Conservation (phyloP, 108 stramenopile genomes). For the Nannochloropsis salina region DNA sequence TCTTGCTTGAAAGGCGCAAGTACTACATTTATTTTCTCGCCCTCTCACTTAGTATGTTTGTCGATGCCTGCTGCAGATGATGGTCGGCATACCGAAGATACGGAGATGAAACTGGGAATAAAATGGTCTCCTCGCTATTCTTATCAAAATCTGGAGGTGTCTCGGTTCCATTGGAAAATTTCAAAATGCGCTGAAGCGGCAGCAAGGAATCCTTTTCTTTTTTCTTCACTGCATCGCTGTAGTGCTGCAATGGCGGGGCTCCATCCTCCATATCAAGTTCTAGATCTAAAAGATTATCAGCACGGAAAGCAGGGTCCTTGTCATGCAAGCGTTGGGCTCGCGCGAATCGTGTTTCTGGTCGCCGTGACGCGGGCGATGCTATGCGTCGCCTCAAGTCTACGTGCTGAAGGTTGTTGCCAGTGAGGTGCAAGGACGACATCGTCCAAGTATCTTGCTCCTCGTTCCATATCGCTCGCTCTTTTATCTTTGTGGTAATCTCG, state of each 20-base stretch:
- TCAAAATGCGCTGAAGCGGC: too few species aligned
- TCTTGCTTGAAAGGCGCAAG: too few species aligned
- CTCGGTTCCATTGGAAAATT: too few species aligned
- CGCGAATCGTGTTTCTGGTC: conserved; percentile 72
- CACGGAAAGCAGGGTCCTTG: conserved; percentile 62
- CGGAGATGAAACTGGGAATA: not conserved
- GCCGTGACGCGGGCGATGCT: conserved; percentile 41
- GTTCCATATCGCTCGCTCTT: conserved; percentile 69
- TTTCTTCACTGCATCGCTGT: not conserved
- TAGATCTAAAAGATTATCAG: conserved; percentile 62
- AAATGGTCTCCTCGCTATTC: not conserved
- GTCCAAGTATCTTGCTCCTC: conserved; percentile 66
- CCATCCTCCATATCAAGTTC: conserved; percentile 64
- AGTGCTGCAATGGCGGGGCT: not conserved
- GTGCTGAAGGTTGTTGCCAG: conserved; percentile 57
- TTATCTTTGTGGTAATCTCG: conserved; percentile 55
- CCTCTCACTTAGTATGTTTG: too few species aligned
- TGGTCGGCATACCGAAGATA: not conserved
- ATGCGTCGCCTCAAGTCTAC: conserved; percentile 47
- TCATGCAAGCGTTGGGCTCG: conserved; percentile 64
- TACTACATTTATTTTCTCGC: too few species aligned
- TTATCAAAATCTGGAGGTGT: not conserved
- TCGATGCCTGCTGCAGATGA: not conserved
- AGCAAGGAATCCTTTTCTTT: too few species aligned
- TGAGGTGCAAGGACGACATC: conserved; percentile 51